Evolutionary conservation across 257 asterid genomes (phyloP), one percentile per base, ranked within the genome.

Genomic region (Fraxinus cuspidata): DNA sequence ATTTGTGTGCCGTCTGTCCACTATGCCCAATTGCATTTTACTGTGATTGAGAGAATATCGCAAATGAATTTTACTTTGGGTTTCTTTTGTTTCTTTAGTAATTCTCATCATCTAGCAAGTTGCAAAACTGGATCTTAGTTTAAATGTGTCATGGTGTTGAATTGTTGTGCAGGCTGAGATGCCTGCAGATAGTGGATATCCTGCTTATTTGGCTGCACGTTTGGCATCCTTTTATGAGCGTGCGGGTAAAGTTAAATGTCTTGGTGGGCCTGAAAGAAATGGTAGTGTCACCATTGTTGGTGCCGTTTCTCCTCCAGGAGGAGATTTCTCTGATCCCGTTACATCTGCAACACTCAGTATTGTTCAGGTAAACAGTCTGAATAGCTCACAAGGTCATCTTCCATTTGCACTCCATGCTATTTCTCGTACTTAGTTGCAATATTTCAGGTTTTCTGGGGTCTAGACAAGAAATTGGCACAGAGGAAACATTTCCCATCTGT

Each of bases 111-210:
- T 63, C 68, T 63, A 7, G 68, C 31, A 63, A 25, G 68, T 63
- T 25, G 32, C 32, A 7, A 10, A 23, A 25, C 34, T 23, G 31
- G 13, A 63, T 63, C 7, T 9, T 63, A 25, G 32, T 63, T 63
- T 2, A 9, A 63, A 63, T 63, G 18, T 25, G 19, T 63, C 34
- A 23, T 9, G 16, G 34, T 63, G 65, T 63, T 25, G 34, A 21
- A 63, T 18, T 63, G 31, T 18, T 72, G 31, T 83, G 76, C 85
- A 94, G 98, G 98, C 98, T 71, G 98, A 94, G 87, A 94, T 94
- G 98, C 98, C 98, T 79, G 98, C 98, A 47, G 98, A 94, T 80
- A 94, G 98, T 92, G 98, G 98, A 49, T 94, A 94, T 85, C 99
- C 99, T 85, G 99, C 99, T 74, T 95, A 95, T 86, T 84, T 95